Evolutionary conservation across 2,329 filamentous ascomycete genomes (phyloP).

Genomic region (Aspergillus udagawae): DNA sequence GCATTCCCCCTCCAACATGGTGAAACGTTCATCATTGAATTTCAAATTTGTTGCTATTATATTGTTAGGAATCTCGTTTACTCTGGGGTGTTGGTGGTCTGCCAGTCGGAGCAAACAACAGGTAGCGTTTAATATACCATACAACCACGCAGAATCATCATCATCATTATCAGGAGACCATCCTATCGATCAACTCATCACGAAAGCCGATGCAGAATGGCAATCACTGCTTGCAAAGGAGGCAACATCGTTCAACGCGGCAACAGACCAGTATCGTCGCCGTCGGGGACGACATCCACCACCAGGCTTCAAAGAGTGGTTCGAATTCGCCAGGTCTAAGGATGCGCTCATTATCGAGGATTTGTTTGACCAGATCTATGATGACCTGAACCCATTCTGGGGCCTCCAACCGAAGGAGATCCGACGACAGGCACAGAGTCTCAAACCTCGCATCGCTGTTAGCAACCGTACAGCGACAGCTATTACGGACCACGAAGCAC

Average conservation of each 20-base stretch:
- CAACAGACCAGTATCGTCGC: slow-evolving; percentile 41
- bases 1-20: too few species aligned
- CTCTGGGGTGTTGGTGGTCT: slow-evolving; percentile 2
- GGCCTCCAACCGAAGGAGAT: slow-evolving; percentile 40
- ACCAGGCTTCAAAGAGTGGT: slow-evolving; percentile 49
- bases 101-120: too few species aligned
- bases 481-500: slow-evolving; percentile 21
- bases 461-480: slow-evolving; percentile 37
- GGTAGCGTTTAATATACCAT: too few species aligned
- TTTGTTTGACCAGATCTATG: slow-evolving; percentile 50
- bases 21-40: too few species aligned
- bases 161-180: too few species aligned
- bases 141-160: too few species aligned
- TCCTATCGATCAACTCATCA: background rate
- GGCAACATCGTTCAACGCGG: slow-evolving; percentile 32
- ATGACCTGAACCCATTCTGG: slow-evolving; percentile 50
- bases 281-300: slow-evolving; percentile 48
- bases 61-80: background rate
- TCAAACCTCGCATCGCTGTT: slow-evolving; percentile 37
- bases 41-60: too few species aligned
- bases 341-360: slow-evolving; percentile 46
- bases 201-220: slow-evolving; percentile 12
- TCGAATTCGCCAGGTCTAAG: slow-evolving; percentile 39
- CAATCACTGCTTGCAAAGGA: slow-evolving; percentile 22
- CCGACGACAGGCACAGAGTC: slow-evolving; percentile 37